Evolutionary conservation across 371 early-diverging fungal genomes (phyloP).

Genomic region (Lichtheimia hyalospora): DNA sequence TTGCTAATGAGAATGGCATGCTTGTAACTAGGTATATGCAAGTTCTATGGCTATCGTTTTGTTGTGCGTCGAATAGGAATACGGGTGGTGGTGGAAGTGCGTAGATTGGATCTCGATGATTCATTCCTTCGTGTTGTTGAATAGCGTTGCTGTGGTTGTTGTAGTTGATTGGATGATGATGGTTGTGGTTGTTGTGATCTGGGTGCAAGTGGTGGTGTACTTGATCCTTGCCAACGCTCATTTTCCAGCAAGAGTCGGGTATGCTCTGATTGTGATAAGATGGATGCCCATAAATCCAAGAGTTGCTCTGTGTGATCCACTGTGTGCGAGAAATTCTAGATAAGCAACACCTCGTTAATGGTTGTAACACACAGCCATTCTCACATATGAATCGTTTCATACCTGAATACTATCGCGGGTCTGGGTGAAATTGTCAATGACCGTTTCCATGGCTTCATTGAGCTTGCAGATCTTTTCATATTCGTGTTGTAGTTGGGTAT

Average conservation of each 20-base stretch:
- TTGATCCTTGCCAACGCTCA: conserved; percentile 20
- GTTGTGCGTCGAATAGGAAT: neutral
- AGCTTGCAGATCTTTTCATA: conserved; percentile 27
- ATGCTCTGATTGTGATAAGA: conserved; percentile 36
- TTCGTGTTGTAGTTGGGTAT: conserved; percentile 27
- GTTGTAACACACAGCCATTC: neutral
- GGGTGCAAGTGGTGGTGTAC: neutral
- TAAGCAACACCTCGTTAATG: neutral
- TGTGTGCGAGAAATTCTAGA: conserved; percentile 27
- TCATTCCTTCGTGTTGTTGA: neutral
- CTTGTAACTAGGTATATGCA: neutral
- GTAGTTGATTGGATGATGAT: neutral
- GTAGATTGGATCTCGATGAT: neutral
- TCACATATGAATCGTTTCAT: neutral
- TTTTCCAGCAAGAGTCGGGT: conserved; percentile 37
- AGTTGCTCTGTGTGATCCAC: conserved; percentile 37
- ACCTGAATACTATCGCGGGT: conserved; percentile 20
- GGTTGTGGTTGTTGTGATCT: neutral
- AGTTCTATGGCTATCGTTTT: neutral
- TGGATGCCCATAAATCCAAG: conserved; percentile 35
- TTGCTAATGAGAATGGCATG: too few species aligned
- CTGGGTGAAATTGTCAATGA: conserved; percentile 24
- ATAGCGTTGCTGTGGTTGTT: neutral
- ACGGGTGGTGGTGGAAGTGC: neutral
- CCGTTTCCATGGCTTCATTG: conserved; percentile 24